Percentiles rank a stretch among this genome's conserved stretches.
phyloP scores from a whole-genome alignment of 768 basidiomycete species.

The Leccinum subtestaceum region DNA sequence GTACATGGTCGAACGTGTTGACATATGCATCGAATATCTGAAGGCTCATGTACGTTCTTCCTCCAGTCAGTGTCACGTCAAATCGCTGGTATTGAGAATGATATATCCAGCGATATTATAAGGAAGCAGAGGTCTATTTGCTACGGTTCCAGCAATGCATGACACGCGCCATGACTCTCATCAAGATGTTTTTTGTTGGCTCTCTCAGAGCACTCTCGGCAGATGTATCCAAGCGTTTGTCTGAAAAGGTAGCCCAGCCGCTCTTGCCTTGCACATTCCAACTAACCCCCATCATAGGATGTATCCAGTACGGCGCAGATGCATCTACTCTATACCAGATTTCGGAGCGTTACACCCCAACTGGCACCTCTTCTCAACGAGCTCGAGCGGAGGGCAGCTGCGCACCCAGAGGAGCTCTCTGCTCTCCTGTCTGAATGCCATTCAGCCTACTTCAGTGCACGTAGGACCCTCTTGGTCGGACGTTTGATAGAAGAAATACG shows the following conservation, averaged over 20 bases:
- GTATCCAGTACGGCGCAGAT: slow-evolving; percentile 76
- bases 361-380: slow-evolving; percentile 80
- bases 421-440: slow-evolving; percentile 86
- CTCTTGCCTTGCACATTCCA: neutral
- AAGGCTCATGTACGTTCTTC: slow-evolving; percentile 68
- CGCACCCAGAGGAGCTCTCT: slow-evolving; percentile 82
- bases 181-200: slow-evolving; percentile 95
- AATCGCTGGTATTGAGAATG: slow-evolving; percentile 1
- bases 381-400: slow-evolving; percentile 71
- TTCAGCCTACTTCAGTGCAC: slow-evolving; percentile 71
- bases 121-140: slow-evolving; percentile 92
- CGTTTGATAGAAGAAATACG: slow-evolving; percentile 80
- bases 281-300: slow-evolving; percentile 43
- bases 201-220: slow-evolving; percentile 74
- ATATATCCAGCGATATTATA: slow-evolving; percentile 71
- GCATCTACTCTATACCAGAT: slow-evolving; percentile 89
- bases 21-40: slow-evolving; percentile 90
- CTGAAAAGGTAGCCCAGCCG: slow-evolving; percentile 58
- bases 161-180: slow-evolving; percentile 95
- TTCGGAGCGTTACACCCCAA: slow-evolving; percentile 65
- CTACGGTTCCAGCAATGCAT: slow-evolving; percentile 97
- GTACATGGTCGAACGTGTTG: slow-evolving; percentile 94
- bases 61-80: neutral
- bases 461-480: slow-evolving; percentile 69
- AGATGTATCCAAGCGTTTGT: slow-evolving; percentile 73